These are phyloP conservation scores for Phytopythium ostracodes DNA, from an alignment of 352 stramenopile species.

Conservation along the genomic window DNA sequence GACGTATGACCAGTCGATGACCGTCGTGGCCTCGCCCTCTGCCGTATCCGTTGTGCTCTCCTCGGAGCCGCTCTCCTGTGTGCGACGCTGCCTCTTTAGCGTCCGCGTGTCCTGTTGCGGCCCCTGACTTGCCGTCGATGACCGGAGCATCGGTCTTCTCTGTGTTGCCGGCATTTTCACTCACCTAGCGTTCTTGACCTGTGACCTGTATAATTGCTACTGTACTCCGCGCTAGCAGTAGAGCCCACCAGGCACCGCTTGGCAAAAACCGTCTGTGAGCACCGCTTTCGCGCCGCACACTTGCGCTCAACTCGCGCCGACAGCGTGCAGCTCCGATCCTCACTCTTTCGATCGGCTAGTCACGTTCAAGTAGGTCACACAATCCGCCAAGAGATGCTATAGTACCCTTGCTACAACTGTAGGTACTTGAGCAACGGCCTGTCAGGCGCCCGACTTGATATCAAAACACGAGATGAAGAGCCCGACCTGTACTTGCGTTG, in stretches of 20 bases:
- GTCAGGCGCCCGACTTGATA: background rate
- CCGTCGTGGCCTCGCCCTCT: background rate
- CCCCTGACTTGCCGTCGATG: background rate
- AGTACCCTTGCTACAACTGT: no score
- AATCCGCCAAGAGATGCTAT: no score
- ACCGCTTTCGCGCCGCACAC: background rate
- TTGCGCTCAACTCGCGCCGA: background rate
- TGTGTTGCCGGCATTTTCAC: background rate
- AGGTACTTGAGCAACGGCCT: no score
- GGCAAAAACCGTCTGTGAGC: background rate
- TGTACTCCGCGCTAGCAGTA: background rate
- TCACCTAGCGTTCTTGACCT: background rate
- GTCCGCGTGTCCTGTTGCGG: background rate
- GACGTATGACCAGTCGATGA: constrained; percentile 28
- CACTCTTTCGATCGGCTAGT: background rate
- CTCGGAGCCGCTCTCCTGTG: background rate
- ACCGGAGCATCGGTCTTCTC: background rate
- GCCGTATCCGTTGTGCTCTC: background rate
- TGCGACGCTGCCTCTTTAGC: constrained; percentile 2
- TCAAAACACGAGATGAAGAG: background rate
- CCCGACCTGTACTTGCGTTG: background rate
- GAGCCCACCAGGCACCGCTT: background rate
- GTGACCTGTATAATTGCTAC: background rate
- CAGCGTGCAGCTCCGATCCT: background rate
- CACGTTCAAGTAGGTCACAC: background rate